Evolutionary conservation across 2,329 filamentous ascomycete species (phyloP), one percentile per base, ranked within the genome.

Genomic region (Ceratocystis papillata): DNA sequence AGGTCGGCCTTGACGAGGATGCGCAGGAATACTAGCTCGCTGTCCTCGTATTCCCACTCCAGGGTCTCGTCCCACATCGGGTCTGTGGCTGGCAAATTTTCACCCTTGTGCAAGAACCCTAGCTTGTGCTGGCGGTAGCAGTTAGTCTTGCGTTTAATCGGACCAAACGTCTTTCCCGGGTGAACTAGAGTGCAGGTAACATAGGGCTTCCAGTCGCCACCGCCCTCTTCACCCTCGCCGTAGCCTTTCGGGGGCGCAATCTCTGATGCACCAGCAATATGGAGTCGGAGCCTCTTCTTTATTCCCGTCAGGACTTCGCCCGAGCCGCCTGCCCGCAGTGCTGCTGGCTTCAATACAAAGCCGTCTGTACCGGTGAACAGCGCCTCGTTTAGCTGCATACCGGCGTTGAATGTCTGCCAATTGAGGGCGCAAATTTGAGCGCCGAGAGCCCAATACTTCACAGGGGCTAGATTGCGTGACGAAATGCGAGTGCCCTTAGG

Each of bases 361-460:
- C 86, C 86, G 33, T 83, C 82, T 0, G 84, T 83, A 12, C 84
- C 84, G 60, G 77, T 79, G 73, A 88, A 88, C 0, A 88, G 76
- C 0, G 85, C 86, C 70, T 87, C 84, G 71, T 88, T 88, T 69
- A 88, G 77, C 73, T 88, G 86, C 76, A 86, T 85, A 71, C 80
- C 80, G 5, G 81, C 80, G 44, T 83, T 84, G 69, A 87, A 88
- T 0, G 80, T 86, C 71, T 88, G 86, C 82, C 85, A 86, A 74
- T 88, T 88, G 64, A 88, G 77, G 2, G 86, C 86, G 71, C 84
- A 87, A 60, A 88, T 84, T 70, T 88, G 86, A 1, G 85, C 85
- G 1, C 86, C 86, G 3, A 87, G 72, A 5, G 79, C 83, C 86
- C 86, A 88, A 72, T 86, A 88, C 0, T 80, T 79, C 0, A 85